These are phyloP conservation scores for Setomelanomma holmii DNA, from an alignment of 2,329 filamentous ascomycete genomes.

Conservation along the genomic window DNA sequence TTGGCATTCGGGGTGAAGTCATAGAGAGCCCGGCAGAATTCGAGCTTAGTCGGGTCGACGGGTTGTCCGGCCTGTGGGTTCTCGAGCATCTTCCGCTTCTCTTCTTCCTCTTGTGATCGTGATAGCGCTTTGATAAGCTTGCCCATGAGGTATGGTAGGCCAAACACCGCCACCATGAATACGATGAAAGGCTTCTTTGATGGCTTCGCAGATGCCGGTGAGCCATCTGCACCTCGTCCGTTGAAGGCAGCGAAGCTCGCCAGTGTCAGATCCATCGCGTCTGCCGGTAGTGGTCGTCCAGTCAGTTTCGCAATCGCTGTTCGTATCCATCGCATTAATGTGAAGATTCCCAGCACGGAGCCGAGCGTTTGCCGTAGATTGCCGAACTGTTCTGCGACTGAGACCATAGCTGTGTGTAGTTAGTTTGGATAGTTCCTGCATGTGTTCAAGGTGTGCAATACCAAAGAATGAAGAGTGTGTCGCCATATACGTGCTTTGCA, in stretches of 20 bases:
- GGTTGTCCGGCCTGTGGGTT: constrained; percentile 57
- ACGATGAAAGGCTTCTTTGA: constrained; percentile 96
- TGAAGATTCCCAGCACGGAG: constrained; percentile 93
- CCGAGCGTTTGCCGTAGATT: constrained; percentile 92
- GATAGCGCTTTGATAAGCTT: constrained; percentile 90
- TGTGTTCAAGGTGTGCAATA: constrained; percentile 55
- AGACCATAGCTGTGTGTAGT: constrained; percentile 78
- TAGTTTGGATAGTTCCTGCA: constrained; percentile 10
- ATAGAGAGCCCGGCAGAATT: constrained; percentile 94
- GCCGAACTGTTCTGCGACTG: constrained; percentile 95
- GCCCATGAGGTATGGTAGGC: constrained; percentile 94
- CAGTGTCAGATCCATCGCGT: constrained; percentile 85
- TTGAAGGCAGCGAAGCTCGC: constrained; percentile 90
- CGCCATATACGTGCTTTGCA: constrained; percentile 99
- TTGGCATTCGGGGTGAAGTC: constrained; percentile 86
- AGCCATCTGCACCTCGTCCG: constrained; percentile 72
- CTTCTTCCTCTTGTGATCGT: constrained; percentile 83
- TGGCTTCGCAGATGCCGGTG: constrained; percentile 70
- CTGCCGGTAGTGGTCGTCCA: constrained; percentile 86
- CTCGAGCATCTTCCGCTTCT: constrained; percentile 65
- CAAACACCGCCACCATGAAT: constrained; percentile 93
- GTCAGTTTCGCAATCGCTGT: constrained; percentile 92
- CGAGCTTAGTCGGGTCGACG: constrained; percentile 87
- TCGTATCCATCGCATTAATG: constrained; percentile 91
- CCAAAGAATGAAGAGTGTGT: constrained; percentile 98